Percentiles rank a stretch among this genome's conserved stretches.
Conservation (phyloP, 345 rosid genomes). For the Brassica rapa region DNA sequence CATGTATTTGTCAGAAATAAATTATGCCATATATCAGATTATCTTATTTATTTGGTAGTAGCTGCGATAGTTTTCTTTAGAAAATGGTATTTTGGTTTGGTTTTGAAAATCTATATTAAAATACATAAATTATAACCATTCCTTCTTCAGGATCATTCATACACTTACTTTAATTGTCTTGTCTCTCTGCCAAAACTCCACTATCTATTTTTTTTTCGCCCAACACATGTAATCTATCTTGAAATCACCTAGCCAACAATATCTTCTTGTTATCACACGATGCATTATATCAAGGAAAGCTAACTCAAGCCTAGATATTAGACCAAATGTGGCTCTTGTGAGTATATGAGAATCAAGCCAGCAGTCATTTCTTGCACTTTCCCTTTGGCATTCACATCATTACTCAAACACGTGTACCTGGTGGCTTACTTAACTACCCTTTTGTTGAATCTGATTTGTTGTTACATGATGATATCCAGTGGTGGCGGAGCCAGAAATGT, state of each 20-base stretch:
- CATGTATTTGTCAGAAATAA: neutral
- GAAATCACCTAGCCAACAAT: neutral
- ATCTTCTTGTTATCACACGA: neutral
- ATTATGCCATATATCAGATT: neutral
- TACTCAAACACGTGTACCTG: neutral
- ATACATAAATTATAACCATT: neutral
- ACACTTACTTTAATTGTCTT: neutral
- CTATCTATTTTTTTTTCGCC: neutral
- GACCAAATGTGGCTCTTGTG: neutral
- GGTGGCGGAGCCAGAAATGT: no score
- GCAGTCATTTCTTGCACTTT: neutral
- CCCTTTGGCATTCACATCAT: neutral
- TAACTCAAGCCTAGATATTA: neutral
- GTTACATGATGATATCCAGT: neutral
- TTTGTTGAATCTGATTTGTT: neutral
- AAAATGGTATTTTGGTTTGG: neutral
- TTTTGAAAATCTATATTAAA: neutral
- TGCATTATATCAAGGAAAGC: neutral
- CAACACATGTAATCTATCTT: neutral
- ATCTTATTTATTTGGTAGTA: neutral
- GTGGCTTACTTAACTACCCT: neutral
- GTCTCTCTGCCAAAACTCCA: neutral
- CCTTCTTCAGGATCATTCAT: neutral
- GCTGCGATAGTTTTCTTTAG: neutral
- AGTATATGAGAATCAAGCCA: neutral